Conservation (phyloP, 805 yeast species). For the Suhomyces faveliae region DNA sequence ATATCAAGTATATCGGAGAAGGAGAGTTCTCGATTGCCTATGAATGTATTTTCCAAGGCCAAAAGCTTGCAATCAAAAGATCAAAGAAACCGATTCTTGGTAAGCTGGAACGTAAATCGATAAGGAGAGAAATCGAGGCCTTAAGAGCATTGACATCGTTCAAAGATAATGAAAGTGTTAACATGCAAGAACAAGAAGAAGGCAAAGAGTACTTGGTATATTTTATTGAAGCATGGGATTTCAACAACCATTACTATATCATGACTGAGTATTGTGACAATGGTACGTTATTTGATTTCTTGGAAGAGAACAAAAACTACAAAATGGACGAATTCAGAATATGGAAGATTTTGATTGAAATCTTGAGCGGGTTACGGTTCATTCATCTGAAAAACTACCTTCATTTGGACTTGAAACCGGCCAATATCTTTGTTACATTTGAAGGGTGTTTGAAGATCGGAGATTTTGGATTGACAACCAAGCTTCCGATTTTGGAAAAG, state of each 20-base stretch:
- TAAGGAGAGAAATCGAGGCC: slow-evolving; percentile 77
- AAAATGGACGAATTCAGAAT: slow-evolving; percentile 94
- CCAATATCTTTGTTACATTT: slow-evolving; percentile 89
- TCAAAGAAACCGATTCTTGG: slow-evolving; percentile 62
- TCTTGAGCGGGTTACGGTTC: slow-evolving; percentile 73
- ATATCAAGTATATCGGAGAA: slow-evolving; percentile 68
- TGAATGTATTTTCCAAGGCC: slow-evolving; percentile 66
- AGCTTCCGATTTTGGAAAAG: slow-evolving; percentile 62
- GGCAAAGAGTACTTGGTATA: slow-evolving; percentile 78
- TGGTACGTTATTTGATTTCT: slow-evolving; percentile 80
- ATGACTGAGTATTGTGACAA: slow-evolving; percentile 96
- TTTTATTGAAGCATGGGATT: slow-evolving; percentile 84
- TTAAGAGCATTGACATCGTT: slow-evolving; percentile 40
- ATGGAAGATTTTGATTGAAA: slow-evolving; percentile 91
- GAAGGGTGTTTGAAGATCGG: slow-evolving; percentile 94
- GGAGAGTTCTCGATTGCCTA: slow-evolving; percentile 93
- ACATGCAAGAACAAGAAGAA: slow-evolving; percentile 43
- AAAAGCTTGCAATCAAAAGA: slow-evolving; percentile 83
- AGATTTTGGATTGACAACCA: slow-evolving; percentile 93
- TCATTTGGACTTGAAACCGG: slow-evolving; percentile 93
- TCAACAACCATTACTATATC: slow-evolving; percentile 70
- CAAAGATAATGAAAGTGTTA: slow-evolving; percentile 19
- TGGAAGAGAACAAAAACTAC: slow-evolving; percentile 69
- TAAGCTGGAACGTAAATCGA: slow-evolving; percentile 55
- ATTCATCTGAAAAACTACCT: slow-evolving; percentile 73